Evolutionary conservation across 225 moss, liverwort and hornwort species (phyloP), one percentile per base, ranked within the genome.

Genomic region (Physcomitrellopsis africana): DNA sequence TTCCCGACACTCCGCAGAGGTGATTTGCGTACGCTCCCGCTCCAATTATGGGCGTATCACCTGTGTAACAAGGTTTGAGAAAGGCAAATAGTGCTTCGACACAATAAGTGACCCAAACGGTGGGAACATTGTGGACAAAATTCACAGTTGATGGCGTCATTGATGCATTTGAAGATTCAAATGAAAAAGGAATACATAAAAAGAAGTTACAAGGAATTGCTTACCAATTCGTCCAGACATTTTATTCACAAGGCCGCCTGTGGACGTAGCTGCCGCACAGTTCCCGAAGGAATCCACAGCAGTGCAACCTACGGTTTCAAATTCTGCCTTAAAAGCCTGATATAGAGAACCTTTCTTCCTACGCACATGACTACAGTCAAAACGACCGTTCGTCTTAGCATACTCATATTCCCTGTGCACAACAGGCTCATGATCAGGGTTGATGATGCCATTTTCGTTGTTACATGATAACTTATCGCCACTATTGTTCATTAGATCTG

Each of bases 191-290:
- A 68, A 60, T 29, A 7, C 27, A 44, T 42, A 54, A 54, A 32
- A 27, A 3, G 47, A 19, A 72, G 60, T 2, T 43, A 17, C 57
- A 32, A 46, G 7, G 49, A 37, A n/a, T 12, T 7, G 66, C 75
- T 79, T 77, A 84, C 89, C 99, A 74, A 99, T 99, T 46, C 99
- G 90, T 22, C 99, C 99, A 4, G 79, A 79, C 93, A 95, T 95
- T 67, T 99, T 99, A 68, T 99, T 99, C 9, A 99, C 93, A 51
- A 99, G 94, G 75, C 99, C 99, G 1, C 99, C 99, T 2, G 99
- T 99, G 45, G 99, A 99, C 27, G 99, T 99, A 6, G 99, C 99
- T 4, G 99, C 87, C 18, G 99, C 99, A 63, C 93, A 93, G 32
- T 83, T 87, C 47, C 99, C 99, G 12, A 85, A 76, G 14, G 77